Conservation (phyloP, 1,284 basidiomycete genomes). For the Amylostereum chailletii region DNA sequence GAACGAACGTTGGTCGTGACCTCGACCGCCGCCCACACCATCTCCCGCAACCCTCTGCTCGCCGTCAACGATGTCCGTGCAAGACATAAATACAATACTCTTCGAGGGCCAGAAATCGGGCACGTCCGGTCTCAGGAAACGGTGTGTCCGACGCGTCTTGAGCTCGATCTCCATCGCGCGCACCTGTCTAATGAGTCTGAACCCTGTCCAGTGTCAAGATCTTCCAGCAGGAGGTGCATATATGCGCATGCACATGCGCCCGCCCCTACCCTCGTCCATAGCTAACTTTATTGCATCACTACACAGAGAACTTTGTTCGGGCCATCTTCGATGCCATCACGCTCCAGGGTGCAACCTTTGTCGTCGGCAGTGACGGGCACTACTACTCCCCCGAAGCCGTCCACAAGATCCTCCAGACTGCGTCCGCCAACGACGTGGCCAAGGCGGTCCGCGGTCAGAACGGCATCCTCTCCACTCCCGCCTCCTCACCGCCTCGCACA, state of each 20-base stretch:
- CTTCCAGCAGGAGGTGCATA: slow-evolving; percentile 77
- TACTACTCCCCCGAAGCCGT: slow-evolving; percentile 88
- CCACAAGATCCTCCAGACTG: slow-evolving; percentile 87
- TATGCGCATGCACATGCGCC: slow-evolving; percentile 10
- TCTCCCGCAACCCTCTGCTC: too few species aligned
- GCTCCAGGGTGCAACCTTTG: slow-evolving; percentile 78
- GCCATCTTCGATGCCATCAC: slow-evolving; percentile 89
- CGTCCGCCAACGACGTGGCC: slow-evolving; percentile 83
- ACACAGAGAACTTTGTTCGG: slow-evolving; percentile 99
- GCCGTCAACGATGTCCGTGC: slow-evolving; percentile 43
- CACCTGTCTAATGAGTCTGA: slow-evolving; percentile 1
- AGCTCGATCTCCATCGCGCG: too few species aligned
- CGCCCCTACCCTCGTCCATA: too few species aligned
- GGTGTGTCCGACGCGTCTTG: too few species aligned
- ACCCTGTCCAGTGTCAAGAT: slow-evolving; percentile 69
- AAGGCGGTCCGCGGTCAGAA: slow-evolving; percentile 89
- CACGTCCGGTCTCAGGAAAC: slow-evolving; percentile 89
- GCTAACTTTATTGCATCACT: slow-evolving; percentile 55
- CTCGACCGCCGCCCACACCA: too few species aligned
- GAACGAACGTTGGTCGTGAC: too few species aligned
- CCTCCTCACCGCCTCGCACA: slow-evolving; percentile 97
- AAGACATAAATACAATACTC: slow-evolving; percentile 65
- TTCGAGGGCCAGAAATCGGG: slow-evolving; percentile 92
- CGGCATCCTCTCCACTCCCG: slow-evolving; percentile 92
- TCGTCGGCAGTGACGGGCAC: slow-evolving; percentile 95